Evolutionary conservation across 2,329 filamentous ascomycete species (phyloP).

Genomic region (Penicillium frequentans): DNA sequence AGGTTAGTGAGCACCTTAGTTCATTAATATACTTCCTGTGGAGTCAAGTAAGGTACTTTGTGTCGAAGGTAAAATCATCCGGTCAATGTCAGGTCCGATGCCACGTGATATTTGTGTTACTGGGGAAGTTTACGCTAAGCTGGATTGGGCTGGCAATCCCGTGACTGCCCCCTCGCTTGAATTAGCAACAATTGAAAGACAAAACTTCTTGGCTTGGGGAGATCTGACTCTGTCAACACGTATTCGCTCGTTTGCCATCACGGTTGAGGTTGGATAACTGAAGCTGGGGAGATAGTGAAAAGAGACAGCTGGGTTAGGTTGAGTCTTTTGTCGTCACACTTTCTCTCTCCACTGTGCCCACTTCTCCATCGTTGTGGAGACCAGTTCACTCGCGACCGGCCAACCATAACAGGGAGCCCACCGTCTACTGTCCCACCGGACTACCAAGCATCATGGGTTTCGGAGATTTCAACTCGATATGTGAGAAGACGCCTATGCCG

Average conservation of each 20-base stretch:
- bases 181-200: slow-evolving; percentile 8
- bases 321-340: slow-evolving; percentile 12
- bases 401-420: slow-evolving; percentile 21
- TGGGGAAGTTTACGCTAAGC: not conserved
- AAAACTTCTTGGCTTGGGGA: slow-evolving; percentile 1
- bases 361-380: slow-evolving; percentile 35
- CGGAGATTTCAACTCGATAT: slow-evolving; percentile 86
- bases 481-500: slow-evolving; percentile 79
- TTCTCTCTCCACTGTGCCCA: slow-evolving; percentile 23
- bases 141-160: slow-evolving; percentile 8
- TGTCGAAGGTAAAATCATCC: not conserved
- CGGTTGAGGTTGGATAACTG: not conserved
- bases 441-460: slow-evolving; percentile 68
- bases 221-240: not conserved
- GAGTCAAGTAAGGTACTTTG: not conserved
- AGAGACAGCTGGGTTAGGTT: not conserved
- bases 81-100: not conserved
- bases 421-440: slow-evolving; percentile 15
- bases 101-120: not conserved
- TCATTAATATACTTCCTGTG: not conserved
- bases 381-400: slow-evolving; percentile 25
- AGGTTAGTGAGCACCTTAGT: not conserved
- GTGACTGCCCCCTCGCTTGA: slow-evolving; percentile 26
- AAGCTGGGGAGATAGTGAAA: not conserved
- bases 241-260: slow-evolving; percentile 1